These are phyloP conservation scores for Aspergillus sclerotialis DNA, from an alignment of 2,329 filamentous ascomycete species.

Conservation along the genomic window DNA sequence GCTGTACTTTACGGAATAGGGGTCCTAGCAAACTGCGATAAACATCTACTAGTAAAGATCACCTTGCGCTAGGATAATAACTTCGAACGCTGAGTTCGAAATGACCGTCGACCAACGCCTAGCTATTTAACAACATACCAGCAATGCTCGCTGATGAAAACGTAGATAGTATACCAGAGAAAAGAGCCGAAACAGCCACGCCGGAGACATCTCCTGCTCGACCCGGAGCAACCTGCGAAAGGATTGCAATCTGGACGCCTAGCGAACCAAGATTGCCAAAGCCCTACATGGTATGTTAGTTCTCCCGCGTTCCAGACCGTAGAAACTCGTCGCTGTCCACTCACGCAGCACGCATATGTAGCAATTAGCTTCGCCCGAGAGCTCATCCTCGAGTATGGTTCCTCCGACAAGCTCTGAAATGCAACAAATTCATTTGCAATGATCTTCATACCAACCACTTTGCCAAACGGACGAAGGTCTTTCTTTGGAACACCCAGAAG, in stretches of 20 bases:
- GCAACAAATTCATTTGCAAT: conserved; percentile 81
- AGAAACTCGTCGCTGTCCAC: no score
- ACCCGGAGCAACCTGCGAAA: conserved; percentile 70
- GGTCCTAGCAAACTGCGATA: no score
- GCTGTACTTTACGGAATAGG: no score
- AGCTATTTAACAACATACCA: conserved; percentile 68
- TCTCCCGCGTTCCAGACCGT: no score
- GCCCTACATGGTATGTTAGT: no score
- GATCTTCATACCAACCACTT: conserved; percentile 78
- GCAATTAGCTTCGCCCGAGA: conserved; percentile 70
- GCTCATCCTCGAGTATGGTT: conserved; percentile 46
- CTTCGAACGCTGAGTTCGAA: no score
- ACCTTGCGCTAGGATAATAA: no score
- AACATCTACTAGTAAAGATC: no score
- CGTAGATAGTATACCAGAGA: conserved; percentile 72
- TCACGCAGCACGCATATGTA: conserved; percentile 78
- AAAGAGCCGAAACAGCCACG: conserved; percentile 68
- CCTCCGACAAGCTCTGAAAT: conserved; percentile 51
- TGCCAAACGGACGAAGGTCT: conserved; percentile 65
- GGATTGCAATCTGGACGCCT: conserved; percentile 82
- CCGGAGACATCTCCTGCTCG: conserved; percentile 68
- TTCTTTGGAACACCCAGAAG: conserved; percentile 77
- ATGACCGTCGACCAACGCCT: no score
- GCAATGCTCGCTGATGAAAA: conserved; percentile 72
- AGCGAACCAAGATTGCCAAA: conserved; percentile 84